Conservation (phyloP, 2,329 filamentous ascomycete species). For the Ilyonectria destructans region DNA sequence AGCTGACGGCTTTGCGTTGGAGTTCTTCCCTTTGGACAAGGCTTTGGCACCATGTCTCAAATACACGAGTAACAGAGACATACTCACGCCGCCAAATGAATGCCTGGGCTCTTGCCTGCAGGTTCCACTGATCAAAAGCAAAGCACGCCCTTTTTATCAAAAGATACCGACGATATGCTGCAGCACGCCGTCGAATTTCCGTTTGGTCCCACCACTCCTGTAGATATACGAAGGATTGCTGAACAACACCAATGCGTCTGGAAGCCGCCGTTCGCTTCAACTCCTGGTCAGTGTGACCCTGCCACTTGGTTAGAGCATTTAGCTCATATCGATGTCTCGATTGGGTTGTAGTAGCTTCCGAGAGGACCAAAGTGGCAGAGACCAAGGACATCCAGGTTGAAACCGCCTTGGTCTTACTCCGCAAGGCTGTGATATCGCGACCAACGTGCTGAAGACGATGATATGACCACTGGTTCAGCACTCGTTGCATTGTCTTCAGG, state of each 20-base stretch:
- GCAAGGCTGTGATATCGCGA: conserved; percentile 39
- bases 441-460: conserved; percentile 42
- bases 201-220: conserved; percentile 53
- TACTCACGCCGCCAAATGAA: conserved; percentile 55
- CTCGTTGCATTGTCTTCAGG: conserved; percentile 39
- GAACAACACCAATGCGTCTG: conserved; percentile 39
- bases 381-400: conserved; percentile 45
- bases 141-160: conserved; percentile 41
- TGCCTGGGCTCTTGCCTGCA: conserved; percentile 53
- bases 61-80: conserved; percentile 45
- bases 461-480: conserved; percentile 51
- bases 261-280: conserved; percentile 26
- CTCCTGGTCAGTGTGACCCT: conserved; percentile 33
- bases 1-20: conserved; percentile 39
- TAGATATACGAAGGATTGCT: conserved; percentile 46
- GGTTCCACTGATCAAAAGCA: conserved; percentile 53
- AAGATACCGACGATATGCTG: conserved; percentile 41
- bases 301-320: conserved; percentile 45
- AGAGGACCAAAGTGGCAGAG: conserved; percentile 28
- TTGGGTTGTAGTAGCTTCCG: conserved; percentile 40
- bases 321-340: conserved; percentile 32
- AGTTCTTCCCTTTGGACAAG: conserved; percentile 41
- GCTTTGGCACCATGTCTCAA: conserved; percentile 51
- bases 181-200: conserved; percentile 48
- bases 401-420: conserved; percentile 37